Evolutionary conservation across 2,329 filamentous ascomycete genomes (phyloP).

Genomic region (Leptosphaerulina australis): DNA sequence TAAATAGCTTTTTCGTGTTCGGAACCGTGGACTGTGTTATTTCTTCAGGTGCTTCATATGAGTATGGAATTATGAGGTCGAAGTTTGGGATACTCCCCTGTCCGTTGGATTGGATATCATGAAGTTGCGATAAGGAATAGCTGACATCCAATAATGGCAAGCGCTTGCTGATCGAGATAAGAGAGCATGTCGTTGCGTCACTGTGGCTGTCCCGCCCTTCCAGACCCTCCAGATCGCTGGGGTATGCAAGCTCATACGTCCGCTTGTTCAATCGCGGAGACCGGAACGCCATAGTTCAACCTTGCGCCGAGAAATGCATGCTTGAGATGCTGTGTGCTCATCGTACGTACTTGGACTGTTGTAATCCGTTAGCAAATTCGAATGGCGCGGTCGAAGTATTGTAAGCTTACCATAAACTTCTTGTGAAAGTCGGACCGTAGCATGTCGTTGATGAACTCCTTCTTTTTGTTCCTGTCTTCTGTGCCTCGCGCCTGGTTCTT

Average conservation of each 20-base stretch:
- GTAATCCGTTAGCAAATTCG: constrained; percentile 17
- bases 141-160: constrained; percentile 25
- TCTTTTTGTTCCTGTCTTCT: constrained; percentile 87
- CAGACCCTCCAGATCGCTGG: constrained; percentile 25
- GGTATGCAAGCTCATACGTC: constrained; percentile 32
- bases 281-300: constrained; percentile 21
- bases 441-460: constrained; percentile 97
- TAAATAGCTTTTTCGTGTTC: neutral
- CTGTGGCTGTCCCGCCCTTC: constrained; percentile 22
- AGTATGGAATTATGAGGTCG: neutral
- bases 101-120: constrained; percentile 25
- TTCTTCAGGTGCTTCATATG: neutral
- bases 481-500: constrained; percentile 97
- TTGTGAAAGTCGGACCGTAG: constrained; percentile 96
- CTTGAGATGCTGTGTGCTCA: constrained; percentile 29
- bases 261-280: constrained; percentile 18
- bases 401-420: constrained; percentile 77
- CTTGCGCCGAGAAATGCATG: constrained; percentile 11
- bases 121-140: constrained; percentile 30
- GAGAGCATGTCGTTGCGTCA: constrained; percentile 30
- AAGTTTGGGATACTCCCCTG: constrained; percentile 10
- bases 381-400: neutral
- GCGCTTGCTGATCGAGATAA: constrained; percentile 46
- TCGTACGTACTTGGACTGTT: constrained; percentile 48
- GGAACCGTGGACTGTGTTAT: neutral